A percentile compares a stretch with the other conserved stretches of the same genome.
Conservation (phyloP, 140 eudicot genomes). For the Senecio squalidus region DNA sequence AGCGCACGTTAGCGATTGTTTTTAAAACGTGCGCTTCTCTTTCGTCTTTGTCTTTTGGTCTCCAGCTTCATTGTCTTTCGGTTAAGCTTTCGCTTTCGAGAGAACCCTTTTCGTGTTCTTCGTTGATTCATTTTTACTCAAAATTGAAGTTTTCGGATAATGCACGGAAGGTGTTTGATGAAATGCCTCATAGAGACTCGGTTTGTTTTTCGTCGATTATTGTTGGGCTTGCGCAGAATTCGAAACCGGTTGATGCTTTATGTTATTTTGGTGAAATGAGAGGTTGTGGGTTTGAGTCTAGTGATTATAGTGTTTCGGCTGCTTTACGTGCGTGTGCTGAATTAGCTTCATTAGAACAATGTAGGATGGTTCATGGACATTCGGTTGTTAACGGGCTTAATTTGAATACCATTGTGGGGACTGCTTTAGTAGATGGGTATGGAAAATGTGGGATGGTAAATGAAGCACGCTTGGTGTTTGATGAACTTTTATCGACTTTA, state of each 20-base stretch:
- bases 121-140: slow-evolving; percentile 48
- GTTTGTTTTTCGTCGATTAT: slow-evolving; percentile 67
- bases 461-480: slow-evolving; percentile 61
- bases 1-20: slow-evolving; percentile 54
- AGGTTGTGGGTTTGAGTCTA: slow-evolving; percentile 39
- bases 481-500: slow-evolving; percentile 28
- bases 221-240: slow-evolving; percentile 61
- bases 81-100: slow-evolving; percentile 35
- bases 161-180: slow-evolving; percentile 70
- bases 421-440: slow-evolving; percentile 66
- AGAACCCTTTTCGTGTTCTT: slow-evolving; percentile 53
- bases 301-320: slow-evolving; percentile 59
- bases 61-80: slow-evolving; percentile 54
- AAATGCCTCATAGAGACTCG: slow-evolving; percentile 45
- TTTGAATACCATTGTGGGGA: slow-evolving; percentile 47
- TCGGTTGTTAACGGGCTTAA: slow-evolving; percentile 49
- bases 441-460: slow-evolving; percentile 76
- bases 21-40: slow-evolving; percentile 58
- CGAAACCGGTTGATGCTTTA: slow-evolving; percentile 53
- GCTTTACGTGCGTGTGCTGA: slow-evolving; percentile 56
- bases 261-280: slow-evolving; percentile 51
- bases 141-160: slow-evolving; percentile 24
- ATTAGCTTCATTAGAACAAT: slow-evolving; percentile 62
- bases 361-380: slow-evolving; percentile 65
- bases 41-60: slow-evolving; percentile 34